Evolutionary conservation across 306 rosid species (phyloP).

Genomic region (Vigna trinervia): DNA sequence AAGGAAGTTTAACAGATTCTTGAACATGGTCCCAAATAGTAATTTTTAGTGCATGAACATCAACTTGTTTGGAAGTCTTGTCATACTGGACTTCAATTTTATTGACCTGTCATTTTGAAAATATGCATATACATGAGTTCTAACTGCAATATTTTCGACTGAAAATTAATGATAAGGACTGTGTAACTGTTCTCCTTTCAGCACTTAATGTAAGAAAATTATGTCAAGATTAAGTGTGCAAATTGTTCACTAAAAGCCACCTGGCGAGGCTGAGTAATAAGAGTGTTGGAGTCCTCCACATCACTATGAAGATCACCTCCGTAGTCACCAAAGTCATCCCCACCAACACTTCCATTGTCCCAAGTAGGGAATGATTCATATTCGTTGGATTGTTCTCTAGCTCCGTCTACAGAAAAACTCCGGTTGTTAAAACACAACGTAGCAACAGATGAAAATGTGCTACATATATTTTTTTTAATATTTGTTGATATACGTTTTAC

Average conservation of each 20-base stretch:
- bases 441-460: constrained; percentile 19
- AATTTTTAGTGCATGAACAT: constrained; percentile 81
- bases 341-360: constrained; percentile 65
- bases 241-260: constrained; percentile 52
- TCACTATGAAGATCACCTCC: constrained; percentile 70
- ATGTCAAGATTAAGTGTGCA: constrained; percentile 5
- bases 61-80: constrained; percentile 95
- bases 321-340: constrained; percentile 61
- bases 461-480: neutral
- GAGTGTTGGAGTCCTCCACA: constrained; percentile 70
- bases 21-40: constrained; percentile 85
- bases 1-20: constrained; percentile 54
- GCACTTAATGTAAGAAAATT: neutral
- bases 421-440: neutral
- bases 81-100: constrained; percentile 93
- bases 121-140: constrained; percentile 40
- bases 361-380: constrained; percentile 62
- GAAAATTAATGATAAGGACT: constrained; percentile 24
- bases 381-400: constrained; percentile 60
- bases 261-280: constrained; percentile 94
- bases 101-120: constrained; percentile 67
- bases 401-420: constrained; percentile 56
- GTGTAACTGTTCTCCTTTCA: constrained; percentile 6
- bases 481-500: neutral
- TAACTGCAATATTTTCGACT: constrained; percentile 20